Conservation (phyloP, 176 grass and related monocot species). For the Cenchrus purpureus region DNA sequence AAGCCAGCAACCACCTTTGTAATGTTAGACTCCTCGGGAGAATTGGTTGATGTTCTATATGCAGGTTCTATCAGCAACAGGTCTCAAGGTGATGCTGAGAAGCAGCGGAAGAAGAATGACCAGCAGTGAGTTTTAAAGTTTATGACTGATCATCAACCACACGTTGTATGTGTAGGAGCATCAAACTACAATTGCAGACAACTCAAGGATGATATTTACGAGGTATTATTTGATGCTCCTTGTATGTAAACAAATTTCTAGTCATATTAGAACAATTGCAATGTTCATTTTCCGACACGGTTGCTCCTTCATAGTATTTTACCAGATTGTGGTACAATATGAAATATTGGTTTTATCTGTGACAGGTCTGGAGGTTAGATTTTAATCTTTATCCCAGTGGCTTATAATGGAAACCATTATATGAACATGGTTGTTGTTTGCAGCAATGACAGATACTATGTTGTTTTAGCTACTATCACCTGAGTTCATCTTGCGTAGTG, state of each 20-base stretch:
- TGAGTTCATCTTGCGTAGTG: too few species aligned
- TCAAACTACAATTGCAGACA: slow-evolving; percentile 88
- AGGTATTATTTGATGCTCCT: slow-evolving; percentile 53
- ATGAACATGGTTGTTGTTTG: too few species aligned
- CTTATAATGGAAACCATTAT: too few species aligned
- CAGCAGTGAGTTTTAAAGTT: slow-evolving; percentile 89
- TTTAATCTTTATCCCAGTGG: too few species aligned
- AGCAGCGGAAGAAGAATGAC: slow-evolving; percentile 89
- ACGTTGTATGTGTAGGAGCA: slow-evolving; percentile 88
- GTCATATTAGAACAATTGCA: too few species aligned
- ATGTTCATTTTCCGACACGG: too few species aligned
- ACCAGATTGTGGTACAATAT: too few species aligned
- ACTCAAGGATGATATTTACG: slow-evolving; percentile 98
- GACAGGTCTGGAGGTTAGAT: too few species aligned
- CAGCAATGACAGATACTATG: too few species aligned
- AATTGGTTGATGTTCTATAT: slow-evolving; percentile 95
- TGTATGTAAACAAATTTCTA: background rate
- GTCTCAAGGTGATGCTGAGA: slow-evolving; percentile 83
- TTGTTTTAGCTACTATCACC: too few species aligned
- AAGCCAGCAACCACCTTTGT: slow-evolving; percentile 95
- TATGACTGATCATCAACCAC: slow-evolving; percentile 88
- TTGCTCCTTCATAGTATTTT: too few species aligned
- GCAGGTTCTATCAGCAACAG: slow-evolving; percentile 84
- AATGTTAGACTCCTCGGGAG: slow-evolving; percentile 86
- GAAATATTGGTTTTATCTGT: too few species aligned